phyloP scores from a whole-genome alignment of 495 filamentous ascomycete species.

The Symbiotaphrina buchneri region DNA sequence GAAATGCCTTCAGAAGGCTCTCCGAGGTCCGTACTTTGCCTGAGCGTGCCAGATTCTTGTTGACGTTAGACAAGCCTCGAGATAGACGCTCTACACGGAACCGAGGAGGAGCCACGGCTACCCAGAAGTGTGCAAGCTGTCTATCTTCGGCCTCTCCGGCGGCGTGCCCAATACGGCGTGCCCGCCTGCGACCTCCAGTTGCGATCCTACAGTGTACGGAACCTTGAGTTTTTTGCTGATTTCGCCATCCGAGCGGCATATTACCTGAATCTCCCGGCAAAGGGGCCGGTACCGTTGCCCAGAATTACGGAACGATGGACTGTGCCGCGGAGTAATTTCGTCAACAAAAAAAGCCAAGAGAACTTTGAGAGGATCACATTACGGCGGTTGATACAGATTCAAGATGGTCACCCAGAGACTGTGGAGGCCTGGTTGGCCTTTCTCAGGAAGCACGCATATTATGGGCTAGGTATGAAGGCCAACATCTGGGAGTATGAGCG shows the following conservation, averaged over 20 bases:
- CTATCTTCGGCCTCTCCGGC: constrained; percentile 67
- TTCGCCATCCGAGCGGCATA: constrained; percentile 90
- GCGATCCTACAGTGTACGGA: constrained; percentile 74
- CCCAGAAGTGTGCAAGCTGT: constrained; percentile 64
- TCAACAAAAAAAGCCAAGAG: constrained; percentile 93
- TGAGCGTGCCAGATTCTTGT: too few species aligned
- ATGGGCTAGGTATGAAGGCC: constrained; percentile 96
- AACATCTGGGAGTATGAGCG: constrained; percentile 79
- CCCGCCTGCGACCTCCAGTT: constrained; percentile 81
- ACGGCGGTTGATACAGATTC: constrained; percentile 74
- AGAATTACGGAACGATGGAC: constrained; percentile 81
- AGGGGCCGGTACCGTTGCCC: constrained; percentile 74
- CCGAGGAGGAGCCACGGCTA: constrained; percentile 22
- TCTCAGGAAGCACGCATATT: constrained; percentile 70
- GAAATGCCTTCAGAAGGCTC: too few species aligned
- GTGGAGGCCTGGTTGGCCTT: constrained; percentile 87
- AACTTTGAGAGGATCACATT: constrained; percentile 88
- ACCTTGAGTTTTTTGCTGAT: constrained; percentile 86
- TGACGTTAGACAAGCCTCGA: too few species aligned
- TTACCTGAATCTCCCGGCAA: constrained; percentile 71
- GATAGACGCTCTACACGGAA: neutral
- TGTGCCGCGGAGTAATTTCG: constrained; percentile 71
- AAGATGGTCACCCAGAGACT: constrained; percentile 72
- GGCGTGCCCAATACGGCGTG: constrained; percentile 45
- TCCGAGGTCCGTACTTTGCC: too few species aligned